These are phyloP conservation scores for Dionaea muscipula DNA, from an alignment of 179 eudicot genomes.

Conservation along the genomic window DNA sequence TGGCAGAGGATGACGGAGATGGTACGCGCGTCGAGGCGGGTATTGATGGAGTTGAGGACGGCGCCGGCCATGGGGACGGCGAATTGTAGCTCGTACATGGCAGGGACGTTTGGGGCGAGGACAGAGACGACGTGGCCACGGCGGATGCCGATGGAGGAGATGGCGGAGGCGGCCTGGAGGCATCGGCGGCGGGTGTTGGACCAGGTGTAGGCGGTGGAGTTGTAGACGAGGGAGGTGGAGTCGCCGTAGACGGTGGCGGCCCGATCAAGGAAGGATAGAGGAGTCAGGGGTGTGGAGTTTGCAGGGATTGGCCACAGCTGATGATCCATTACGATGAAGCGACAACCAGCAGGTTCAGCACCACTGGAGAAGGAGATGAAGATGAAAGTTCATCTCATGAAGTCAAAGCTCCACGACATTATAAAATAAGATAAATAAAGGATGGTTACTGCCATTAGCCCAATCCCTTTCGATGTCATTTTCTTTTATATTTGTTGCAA, in stretches of 20 bases:
- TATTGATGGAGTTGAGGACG: constrained; percentile 41
- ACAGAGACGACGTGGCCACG: constrained; percentile 43
- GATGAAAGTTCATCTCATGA: too few species aligned
- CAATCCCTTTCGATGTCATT: too few species aligned
- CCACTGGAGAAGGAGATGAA: too few species aligned
- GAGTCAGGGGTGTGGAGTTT: constrained; percentile 48
- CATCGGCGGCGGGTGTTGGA: constrained; percentile 39
- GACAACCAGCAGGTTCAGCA: too few species aligned
- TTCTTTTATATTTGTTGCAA: too few species aligned
- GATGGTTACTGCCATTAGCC: too few species aligned
- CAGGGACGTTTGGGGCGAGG: constrained; percentile 57
- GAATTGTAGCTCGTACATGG: constrained; percentile 60
- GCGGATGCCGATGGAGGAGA: constrained; percentile 15
- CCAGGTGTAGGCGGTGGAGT: constrained; percentile 43
- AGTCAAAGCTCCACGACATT: too few species aligned
- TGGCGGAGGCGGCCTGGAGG: constrained; percentile 36
- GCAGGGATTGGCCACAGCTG: constrained; percentile 22
- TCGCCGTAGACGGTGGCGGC: constrained; percentile 48
- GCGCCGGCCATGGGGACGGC: constrained; percentile 60
- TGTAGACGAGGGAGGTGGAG: constrained; percentile 38
- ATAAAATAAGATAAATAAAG: too few species aligned
- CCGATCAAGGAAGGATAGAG: constrained; percentile 39
- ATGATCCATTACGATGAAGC: constrained; percentile 1
- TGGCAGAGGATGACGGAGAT: constrained; percentile 46
- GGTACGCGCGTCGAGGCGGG: constrained; percentile 46